Base-by-base conservation (phyloP, 441 rosid genomes). In the Geranium incanum region DNA sequence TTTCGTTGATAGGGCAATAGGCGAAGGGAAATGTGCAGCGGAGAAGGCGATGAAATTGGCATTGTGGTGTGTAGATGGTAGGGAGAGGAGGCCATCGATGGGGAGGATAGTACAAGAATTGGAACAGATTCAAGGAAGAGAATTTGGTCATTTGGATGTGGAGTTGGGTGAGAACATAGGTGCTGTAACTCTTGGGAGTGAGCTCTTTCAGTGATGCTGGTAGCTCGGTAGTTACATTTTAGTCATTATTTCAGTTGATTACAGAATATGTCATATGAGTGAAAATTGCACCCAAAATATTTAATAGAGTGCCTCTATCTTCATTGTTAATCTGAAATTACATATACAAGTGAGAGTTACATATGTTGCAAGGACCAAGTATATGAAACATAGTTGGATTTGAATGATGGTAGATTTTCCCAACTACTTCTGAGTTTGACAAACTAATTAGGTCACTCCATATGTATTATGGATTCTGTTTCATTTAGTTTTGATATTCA, bases 111-210 rank as follows among this genome's bases (percentile, higher is more conserved):
- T 76, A 15, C 66, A 78, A 71, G 78, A 71, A 71, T 67, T 84
- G 0, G 82, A 84, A 72, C 52, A 71, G 45, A 72, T 82, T 75
- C 78, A 79, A 57, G 70, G 69, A 55, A 66, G 72, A 52, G 81
- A 77, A 71, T 67, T 82, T 52, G 78, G 83, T 6, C 71, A 63
- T 36, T 67, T 77, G 74, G 69, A 70, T 33, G 62, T 74, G 6
- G 73, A 70, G 72, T 59, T 68, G 45, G 80, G 71, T 5, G 82
- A 82, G 70, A 85, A 78, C 52, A 85, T 81, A n/a, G 84, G 75
- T 12, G 78, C 71, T 2, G 84, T 85, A 11, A 77, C 71, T 45
- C 83, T 83, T 7, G 86, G 88, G n/a, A 85, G 86, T 68, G 86
- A 82, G 74, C 83, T 84, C 68, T 84, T 84, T 70, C 78, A 60